Percentiles rank a stretch among this genome's conserved stretches.
phyloP scores from a whole-genome alignment of 495 filamentous ascomycete species.

The Xylaria venustula region DNA sequence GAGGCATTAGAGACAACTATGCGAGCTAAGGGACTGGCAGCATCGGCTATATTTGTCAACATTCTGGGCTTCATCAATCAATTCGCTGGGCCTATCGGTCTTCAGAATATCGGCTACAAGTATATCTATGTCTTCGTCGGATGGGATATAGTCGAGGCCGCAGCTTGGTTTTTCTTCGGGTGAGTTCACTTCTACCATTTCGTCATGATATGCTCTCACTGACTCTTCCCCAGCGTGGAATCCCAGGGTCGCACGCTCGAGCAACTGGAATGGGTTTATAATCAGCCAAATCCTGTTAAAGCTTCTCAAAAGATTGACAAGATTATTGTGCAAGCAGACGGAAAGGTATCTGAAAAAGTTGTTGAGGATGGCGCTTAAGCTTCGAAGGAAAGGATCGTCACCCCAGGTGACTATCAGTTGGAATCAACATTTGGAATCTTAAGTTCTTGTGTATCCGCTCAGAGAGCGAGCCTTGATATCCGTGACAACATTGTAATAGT shows the following conservation, averaged over 20 bases:
- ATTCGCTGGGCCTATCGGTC: conserved; percentile 49
- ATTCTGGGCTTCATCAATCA: conserved; percentile 51
- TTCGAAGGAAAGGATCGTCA: neutral
- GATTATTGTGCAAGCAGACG: conserved; percentile 52
- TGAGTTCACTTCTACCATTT: conserved; percentile 27
- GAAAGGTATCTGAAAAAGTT: conserved; percentile 54
- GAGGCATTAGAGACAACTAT: conserved; percentile 52
- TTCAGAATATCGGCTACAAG: conserved; percentile 46
- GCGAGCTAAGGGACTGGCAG: conserved; percentile 50
- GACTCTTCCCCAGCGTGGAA: conserved; percentile 38
- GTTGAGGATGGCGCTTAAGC: conserved; percentile 11
- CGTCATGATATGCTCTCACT: conserved; percentile 1
- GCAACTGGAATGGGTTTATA: conserved; percentile 52
- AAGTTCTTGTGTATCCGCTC: neutral
- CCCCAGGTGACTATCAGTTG: neutral
- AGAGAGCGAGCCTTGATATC: too few species aligned
- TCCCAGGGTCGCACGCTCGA: conserved; percentile 52
- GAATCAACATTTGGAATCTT: too few species aligned
- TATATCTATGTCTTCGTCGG: conserved; percentile 52
- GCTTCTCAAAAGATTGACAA: conserved; percentile 53
- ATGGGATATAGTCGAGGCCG: conserved; percentile 44
- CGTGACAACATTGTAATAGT: neutral
- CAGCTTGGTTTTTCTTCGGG: conserved; percentile 49
- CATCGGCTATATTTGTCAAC: conserved; percentile 43
- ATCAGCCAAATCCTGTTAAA: conserved; percentile 49